Evolutionary conservation across 2,329 filamentous ascomycete genomes (phyloP), one percentile per base, ranked within the genome.

Genomic region (Ophiostoma populinum): DNA sequence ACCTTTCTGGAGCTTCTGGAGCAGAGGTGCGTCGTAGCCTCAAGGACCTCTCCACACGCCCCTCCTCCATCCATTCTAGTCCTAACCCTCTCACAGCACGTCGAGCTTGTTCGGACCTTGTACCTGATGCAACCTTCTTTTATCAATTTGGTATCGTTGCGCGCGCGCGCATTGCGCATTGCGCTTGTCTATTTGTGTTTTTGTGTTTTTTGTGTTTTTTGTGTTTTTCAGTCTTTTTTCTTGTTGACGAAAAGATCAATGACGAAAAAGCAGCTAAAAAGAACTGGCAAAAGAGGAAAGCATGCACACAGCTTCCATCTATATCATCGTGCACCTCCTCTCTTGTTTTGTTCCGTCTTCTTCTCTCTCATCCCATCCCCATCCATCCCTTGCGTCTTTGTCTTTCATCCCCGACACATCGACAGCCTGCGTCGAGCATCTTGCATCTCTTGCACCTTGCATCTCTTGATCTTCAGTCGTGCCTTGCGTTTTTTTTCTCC

Each of bases 271-370:
- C 19, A 35, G 15, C 22, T 22, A 25, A n/a, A 28, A 28, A 32
- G 25, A 26, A 22, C 19, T 32, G 15, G 18, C 22, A 25, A 18
- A 32, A 26, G 34, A 30, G 15, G 18, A 20, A 34, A 30, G 24
- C 24, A 38, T 18, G 24, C 24, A 38, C 13, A 18, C 19, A 32
- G 9, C 13, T 28, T n/a, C n/a, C 24, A 39, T 35, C 32, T 38
- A 32, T 39, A 32, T 25, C 22, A 33, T 33, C 29, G 32, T 28
- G 25, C 24, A 27, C 21, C 16, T 22, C 22, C 8, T 17, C 15
- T 27, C 10, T 12, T 29, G 9, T 27, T 16, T 21, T 25, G 15
- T 29, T 26, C 15, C 17, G 2, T 9, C 33, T 15, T 34, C 24
- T 22, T 34, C 8, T 22, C 27, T 18, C 15, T 25, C 15, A 15